Conservation (phyloP, 306 rosid genomes). For the Potentilla sterilis region DNA sequence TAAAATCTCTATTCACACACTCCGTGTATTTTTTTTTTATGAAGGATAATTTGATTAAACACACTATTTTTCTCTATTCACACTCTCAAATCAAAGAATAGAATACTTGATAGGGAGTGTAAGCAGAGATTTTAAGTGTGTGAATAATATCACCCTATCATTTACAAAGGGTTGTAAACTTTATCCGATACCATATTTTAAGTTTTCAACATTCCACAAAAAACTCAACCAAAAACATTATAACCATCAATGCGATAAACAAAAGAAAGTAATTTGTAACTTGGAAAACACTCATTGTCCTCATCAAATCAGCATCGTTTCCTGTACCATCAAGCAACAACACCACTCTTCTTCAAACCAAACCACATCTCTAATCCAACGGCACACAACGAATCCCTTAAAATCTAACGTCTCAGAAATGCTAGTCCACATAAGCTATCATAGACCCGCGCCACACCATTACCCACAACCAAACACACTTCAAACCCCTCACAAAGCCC, state of each 20-base stretch:
- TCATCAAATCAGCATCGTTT: neutral
- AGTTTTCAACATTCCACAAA: neutral
- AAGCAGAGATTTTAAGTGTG: no score
- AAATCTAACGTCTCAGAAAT: neutral
- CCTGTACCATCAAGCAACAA: neutral
- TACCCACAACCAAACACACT: neutral
- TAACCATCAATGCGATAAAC: neutral
- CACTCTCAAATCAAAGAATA: no score
- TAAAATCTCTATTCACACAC: no score
- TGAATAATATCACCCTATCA: no score
- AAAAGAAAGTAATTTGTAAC: neutral
- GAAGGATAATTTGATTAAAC: no score
- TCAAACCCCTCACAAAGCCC: conserved; percentile 72
- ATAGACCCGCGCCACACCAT: neutral
- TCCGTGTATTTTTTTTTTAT: no score
- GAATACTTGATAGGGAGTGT: no score
- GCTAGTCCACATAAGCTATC: neutral
- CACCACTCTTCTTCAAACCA: neutral
- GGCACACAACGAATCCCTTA: neutral
- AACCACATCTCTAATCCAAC: neutral
- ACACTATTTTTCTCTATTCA: no score
- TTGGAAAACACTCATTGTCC: neutral
- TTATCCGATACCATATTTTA: no score
- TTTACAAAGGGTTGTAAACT: no score
- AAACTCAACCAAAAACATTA: neutral